These are phyloP conservation scores for Primulina tabacum DNA, from an alignment of 257 asterid species.

Conservation along the genomic window DNA sequence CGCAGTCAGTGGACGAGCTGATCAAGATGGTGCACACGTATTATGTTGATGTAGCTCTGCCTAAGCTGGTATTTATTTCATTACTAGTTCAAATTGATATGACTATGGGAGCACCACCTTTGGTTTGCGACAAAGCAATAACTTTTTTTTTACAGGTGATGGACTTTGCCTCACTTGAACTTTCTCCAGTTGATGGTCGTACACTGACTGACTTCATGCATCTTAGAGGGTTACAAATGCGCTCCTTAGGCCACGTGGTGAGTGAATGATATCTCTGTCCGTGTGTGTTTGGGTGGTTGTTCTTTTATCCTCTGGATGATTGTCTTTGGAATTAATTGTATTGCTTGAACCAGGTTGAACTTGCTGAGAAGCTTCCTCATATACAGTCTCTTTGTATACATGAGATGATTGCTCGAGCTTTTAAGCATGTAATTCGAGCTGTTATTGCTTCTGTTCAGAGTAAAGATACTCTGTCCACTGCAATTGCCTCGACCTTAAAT, in stretches of 20 bases:
- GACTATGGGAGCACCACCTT: constrained; percentile 11
- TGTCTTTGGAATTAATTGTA: constrained; percentile 23
- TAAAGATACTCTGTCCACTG: constrained; percentile 55
- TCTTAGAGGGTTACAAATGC: constrained; percentile 89
- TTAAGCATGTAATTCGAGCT: constrained; percentile 84
- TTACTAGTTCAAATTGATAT: constrained; percentile 19
- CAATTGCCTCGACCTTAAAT: constrained; percentile 76
- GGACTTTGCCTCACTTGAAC: constrained; percentile 99
- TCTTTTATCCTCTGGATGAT: not conserved
- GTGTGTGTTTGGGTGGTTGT: not conserved
- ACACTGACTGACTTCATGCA: constrained; percentile 98
- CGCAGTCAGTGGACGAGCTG: constrained; percentile 89
- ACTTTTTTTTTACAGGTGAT: constrained; percentile 60
- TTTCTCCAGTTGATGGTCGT: constrained; percentile 99
- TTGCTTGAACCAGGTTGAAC: constrained; percentile 76
- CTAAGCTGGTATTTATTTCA: constrained; percentile 70
- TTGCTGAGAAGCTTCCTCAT: constrained; percentile 94
- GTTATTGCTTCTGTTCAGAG: constrained; percentile 80
- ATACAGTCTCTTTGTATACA: constrained; percentile 96
- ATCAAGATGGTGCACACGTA: constrained; percentile 74
- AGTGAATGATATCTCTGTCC: constrained; percentile 25
- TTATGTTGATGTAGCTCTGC: constrained; percentile 89
- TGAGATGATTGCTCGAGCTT: constrained; percentile 98
- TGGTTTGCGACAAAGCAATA: constrained; percentile 1
- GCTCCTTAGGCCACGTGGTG: constrained; percentile 96